These are phyloP conservation scores for Ascochyta viciae-villosae DNA, from an alignment of 2,329 filamentous ascomycete species.

Conservation along the genomic window DNA sequence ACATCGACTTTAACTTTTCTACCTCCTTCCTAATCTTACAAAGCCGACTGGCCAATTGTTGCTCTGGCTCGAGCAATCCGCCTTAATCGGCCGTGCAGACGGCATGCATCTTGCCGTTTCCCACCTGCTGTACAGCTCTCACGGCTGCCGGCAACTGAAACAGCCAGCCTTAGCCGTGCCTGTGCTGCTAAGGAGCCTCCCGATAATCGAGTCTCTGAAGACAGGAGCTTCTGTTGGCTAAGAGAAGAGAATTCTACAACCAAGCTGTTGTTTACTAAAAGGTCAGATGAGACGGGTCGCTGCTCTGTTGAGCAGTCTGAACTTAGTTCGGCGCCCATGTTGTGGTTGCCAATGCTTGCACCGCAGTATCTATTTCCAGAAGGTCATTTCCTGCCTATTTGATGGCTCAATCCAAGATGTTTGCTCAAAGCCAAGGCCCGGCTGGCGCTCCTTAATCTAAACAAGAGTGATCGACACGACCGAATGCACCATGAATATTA, in stretches of 20 bases:
- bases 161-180: background rate
- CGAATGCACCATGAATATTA: conserved; percentile 26
- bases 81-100: background rate
- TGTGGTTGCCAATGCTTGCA: background rate
- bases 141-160: conserved; percentile 4
- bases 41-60: background rate
- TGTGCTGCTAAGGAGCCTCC: background rate
- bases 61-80: background rate
- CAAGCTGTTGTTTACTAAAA: background rate
- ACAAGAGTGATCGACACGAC: conserved; percentile 28
- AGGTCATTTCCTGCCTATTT: background rate
- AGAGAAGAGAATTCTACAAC: background rate
- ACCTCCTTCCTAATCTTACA: conserved; percentile 11
- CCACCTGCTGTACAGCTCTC: background rate
- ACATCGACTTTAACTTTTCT: conserved; percentile 1
- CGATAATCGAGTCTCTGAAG: background rate
- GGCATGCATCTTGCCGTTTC: background rate
- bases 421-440: conserved; percentile 25
- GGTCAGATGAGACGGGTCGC: background rate
- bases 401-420: background rate
- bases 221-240: background rate
- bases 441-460: conserved; percentile 33
- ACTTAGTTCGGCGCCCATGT: background rate
- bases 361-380: background rate
- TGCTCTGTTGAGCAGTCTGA: background rate